Base-by-base conservation (phyloP, 768 basidiomycete species). In the Fomitopsis serialis region DNA sequence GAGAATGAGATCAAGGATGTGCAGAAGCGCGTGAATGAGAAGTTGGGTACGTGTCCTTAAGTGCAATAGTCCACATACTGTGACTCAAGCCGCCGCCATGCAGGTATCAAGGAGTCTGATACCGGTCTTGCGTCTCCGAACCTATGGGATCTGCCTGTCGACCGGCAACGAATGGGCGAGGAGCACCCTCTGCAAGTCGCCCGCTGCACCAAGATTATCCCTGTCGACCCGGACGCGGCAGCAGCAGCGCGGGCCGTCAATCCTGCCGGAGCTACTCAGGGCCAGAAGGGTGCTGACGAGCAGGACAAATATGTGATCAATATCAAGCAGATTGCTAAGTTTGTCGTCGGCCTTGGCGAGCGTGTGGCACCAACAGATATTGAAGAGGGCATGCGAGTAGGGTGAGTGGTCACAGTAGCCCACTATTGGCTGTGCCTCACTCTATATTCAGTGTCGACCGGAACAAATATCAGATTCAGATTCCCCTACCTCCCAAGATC, bases 371-470 rank as follows among this genome's bases (percentile, higher is more conserved):
- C 94, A 11, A 97, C 96, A 2, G 97, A 99, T 74, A 94, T 99
- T 50, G 97, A 99, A 69, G 97, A 99, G 75, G 97, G 97, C n/a
- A 99, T 99, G 97, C 87, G 97, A 50, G 97, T 99, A 37, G 97
- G 96, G 96, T 98, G 66, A 66, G 91, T 75, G 6, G 1, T 15
- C 12, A 17, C 44, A 32, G 25, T 32, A 19, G 25, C 5, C 37
- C 32, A 27, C 6, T 15, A 1, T 1, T 36, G 25, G 13, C 19
- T 27, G n/a, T 6, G 32, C 11, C 9, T 37, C 32, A 3, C 17
- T 10, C n/a, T 34, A 4, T 43, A 5, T 40, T 49, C 61, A 97
- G 94, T 43, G 95, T 98, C 48, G 94, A 96, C 71, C 84, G 94
- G 47, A 90, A 89, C 62, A 90, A 98, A 71, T 99, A 99, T 69